Base-by-base conservation (phyloP, 2,329 filamentous ascomycete genomes). In the Phyllachora maydis region DNA sequence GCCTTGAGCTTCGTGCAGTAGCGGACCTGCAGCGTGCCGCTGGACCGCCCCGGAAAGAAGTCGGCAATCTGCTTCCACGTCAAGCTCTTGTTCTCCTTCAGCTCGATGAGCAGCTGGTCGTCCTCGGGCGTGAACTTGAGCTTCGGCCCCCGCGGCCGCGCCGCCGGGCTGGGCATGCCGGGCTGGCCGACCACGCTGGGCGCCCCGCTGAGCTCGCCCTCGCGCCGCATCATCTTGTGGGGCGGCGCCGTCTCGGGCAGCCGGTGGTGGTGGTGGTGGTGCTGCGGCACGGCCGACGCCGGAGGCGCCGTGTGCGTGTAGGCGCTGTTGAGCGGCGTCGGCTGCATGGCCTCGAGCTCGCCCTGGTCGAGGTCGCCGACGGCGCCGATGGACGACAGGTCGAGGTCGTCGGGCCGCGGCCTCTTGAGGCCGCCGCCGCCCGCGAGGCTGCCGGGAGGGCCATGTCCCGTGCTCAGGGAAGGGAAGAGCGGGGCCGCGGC, bases 41-140 rank as follows among this genome's bases (percentile, higher is more conserved):
- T 90, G 28, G 78, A 88, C 28, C 83, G 62, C 2, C 82, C 83
- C 1, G 83, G 83, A 37, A 93, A 93, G 50, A 92, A 92, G 41
- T 92, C 83, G 27, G 82, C 79, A 40, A 93, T 93, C 55, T 93
- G 83, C 50, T 91, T 92, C 83, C 83, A 93, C 4, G 83, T 91
- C 42, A 93, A 56, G 41, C 79, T 83, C 47, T 88, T 90, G 40
- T 88, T 83, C 49, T 93, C 83, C 47, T 93, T 93, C 31, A 93
- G 55, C 41, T 91, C 78, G 27, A 92, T 72, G 25, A 93, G 58
- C 22, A 91, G 54, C 35, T 77, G 71, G 46, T 93, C 83, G 42
- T 93, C 83, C 45, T 91, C 82, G 7, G 78, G 70, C 1, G 82
- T 92, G 42, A 93, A 93, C 48, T 92, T 92, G 35, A 91, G 59